These are phyloP conservation scores for Whalleya microplaca DNA, from an alignment of 2,329 filamentous ascomycete species.

Conservation along the genomic window DNA sequence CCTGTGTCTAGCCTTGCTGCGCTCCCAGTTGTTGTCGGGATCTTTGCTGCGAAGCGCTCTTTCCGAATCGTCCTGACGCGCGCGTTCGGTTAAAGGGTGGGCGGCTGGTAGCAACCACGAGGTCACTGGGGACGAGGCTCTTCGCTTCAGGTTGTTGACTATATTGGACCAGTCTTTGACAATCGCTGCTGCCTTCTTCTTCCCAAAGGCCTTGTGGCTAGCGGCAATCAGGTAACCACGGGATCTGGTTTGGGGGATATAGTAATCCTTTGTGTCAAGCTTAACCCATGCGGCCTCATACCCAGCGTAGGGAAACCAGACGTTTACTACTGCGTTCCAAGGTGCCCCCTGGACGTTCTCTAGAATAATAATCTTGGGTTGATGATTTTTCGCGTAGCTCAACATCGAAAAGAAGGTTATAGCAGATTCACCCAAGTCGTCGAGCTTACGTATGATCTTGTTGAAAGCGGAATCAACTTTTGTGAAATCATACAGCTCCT, in stretches of 20 bases:
- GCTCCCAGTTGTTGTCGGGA: conserved; percentile 52
- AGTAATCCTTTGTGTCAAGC: conserved; percentile 72
- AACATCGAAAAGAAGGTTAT: conserved; percentile 67
- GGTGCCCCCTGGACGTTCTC: conserved; percentile 70
- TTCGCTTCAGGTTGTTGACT: conserved; percentile 54
- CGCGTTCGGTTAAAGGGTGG: conserved; percentile 56
- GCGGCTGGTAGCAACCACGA: conserved; percentile 62
- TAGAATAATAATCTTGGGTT: conserved; percentile 67
- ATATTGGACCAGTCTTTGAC: conserved; percentile 46
- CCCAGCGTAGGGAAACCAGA: conserved; percentile 48
- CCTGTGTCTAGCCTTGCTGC: conserved; percentile 64
- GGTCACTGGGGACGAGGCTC: conserved; percentile 64
- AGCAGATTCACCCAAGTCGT: conserved; percentile 67
- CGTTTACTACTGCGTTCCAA: conserved; percentile 56
- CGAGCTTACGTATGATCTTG: conserved; percentile 56
- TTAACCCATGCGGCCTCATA: conserved; percentile 57
- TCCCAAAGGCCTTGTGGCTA: conserved; percentile 42
- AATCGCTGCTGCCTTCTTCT: conserved; percentile 30
- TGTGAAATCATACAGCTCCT: no score
- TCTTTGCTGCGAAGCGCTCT: conserved; percentile 34
- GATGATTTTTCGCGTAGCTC: conserved; percentile 55
- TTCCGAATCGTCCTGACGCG: conserved; percentile 51
- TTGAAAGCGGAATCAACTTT: no score
- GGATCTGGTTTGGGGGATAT: conserved; percentile 71
- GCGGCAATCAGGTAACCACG: conserved; percentile 64